Evolutionary conservation across 495 filamentous ascomycete genomes (phyloP).

Genomic region (Chaetomium tenue): DNA sequence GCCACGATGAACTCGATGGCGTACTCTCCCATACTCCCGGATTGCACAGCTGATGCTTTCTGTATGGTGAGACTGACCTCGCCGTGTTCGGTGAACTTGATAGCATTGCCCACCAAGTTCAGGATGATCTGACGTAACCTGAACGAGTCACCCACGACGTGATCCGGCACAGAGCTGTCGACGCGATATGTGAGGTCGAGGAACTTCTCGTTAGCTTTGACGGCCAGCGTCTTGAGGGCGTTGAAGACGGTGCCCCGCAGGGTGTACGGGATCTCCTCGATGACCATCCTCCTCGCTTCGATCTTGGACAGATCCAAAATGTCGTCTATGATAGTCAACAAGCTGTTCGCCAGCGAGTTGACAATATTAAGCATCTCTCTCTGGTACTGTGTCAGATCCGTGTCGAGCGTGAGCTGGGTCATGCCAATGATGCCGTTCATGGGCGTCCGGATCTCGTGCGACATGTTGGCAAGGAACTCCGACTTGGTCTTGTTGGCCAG

Average conservation of each 20-base stretch:
- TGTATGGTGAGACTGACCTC: constrained; percentile 93
- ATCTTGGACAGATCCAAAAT: constrained; percentile 99
- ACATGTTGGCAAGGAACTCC: constrained; percentile 99
- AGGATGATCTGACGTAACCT: constrained; percentile 91
- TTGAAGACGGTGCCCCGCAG: constrained; percentile 95
- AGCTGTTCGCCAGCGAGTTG: constrained; percentile 93
- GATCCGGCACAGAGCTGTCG: constrained; percentile 90
- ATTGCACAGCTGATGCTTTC: constrained; percentile 60
- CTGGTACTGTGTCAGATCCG: constrained; percentile 90
- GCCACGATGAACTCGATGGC: constrained; percentile 95
- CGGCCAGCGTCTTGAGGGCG: constrained; percentile 90
- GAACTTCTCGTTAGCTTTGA: constrained; percentile 97
- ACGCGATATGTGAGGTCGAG: constrained; percentile 92
- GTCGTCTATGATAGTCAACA: constrained; percentile 98
- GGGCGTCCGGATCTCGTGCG: constrained; percentile 95
- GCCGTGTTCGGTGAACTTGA: constrained; percentile 97
- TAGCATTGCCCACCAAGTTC: constrained; percentile 77
- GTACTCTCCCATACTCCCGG: constrained; percentile 70
- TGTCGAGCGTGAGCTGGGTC: constrained; percentile 96
- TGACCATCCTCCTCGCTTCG: constrained; percentile 98
- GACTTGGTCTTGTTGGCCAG: constrained; percentile 98
- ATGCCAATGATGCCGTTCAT: constrained; percentile 89
- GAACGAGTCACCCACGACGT: constrained; percentile 96
- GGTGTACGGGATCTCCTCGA: constrained; percentile 97
- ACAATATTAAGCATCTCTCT: constrained; percentile 99